phyloP scores from a whole-genome alignment of 305 asterid genomes.

The Fraxinus platypoda region DNA sequence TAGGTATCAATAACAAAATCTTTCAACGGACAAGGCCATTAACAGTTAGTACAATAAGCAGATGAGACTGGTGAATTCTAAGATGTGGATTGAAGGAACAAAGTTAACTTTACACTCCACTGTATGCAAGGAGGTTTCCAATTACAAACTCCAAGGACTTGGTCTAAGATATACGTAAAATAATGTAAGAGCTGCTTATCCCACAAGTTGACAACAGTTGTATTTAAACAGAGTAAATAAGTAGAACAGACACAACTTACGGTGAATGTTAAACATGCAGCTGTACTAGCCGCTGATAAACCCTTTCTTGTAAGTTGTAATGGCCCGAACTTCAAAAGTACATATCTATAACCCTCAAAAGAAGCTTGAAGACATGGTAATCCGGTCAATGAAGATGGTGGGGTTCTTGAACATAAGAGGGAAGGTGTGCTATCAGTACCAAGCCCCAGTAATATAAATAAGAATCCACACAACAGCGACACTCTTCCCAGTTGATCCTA shows the following conservation, averaged over 20 bases:
- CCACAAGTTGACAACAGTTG: background rate
- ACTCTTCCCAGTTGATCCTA: conserved; percentile 97
- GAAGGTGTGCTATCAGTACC: conserved; percentile 86
- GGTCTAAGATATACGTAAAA: background rate
- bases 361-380: conserved; percentile 58
- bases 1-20: background rate
- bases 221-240: background rate
- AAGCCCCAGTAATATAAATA: conserved; percentile 76
- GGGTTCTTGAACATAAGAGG: conserved; percentile 70
- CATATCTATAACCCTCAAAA: conserved; percentile 70
- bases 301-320: conserved; percentile 79
- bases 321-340: conserved; percentile 76
- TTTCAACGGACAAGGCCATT: background rate
- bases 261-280: conserved; percentile 89
- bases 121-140: background rate
- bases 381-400: conserved; percentile 73
- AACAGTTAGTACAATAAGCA: background rate
- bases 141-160: background rate
- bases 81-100: background rate
- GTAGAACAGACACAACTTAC: conserved; percentile 43
- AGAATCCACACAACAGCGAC: conserved; percentile 71
- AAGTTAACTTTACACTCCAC: background rate
- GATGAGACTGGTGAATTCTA: background rate
- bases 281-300: conserved; percentile 70
- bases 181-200: background rate